Conservation (phyloP, 1,284 basidiomycete genomes). For the Rhizoctonia solani region DNA sequence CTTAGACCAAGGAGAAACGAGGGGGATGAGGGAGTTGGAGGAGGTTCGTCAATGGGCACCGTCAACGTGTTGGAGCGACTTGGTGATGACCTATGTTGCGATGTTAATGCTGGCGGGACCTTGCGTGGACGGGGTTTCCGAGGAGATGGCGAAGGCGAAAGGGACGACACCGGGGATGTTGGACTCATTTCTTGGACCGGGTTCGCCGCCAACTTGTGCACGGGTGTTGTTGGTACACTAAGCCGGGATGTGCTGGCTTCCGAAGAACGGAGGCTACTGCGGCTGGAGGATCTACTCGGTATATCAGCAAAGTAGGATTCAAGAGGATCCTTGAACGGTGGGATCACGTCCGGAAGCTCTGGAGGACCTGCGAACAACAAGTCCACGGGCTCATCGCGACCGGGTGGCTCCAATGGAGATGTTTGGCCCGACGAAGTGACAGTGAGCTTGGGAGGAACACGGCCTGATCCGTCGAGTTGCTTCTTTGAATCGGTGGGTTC, state of each 20-base stretch:
- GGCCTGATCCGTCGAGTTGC: background rate
- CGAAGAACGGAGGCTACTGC: background rate
- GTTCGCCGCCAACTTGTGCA: too few species aligned
- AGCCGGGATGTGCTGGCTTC: too few species aligned
- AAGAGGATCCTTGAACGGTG: slow-evolving; percentile 2
- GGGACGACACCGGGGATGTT: too few species aligned
- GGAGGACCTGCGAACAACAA: slow-evolving; percentile 7
- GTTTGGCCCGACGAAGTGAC: background rate
- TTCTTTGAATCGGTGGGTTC: background rate
- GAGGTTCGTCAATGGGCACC: background rate
- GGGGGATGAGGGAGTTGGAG: slow-evolving; percentile 5
- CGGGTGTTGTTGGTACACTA: too few species aligned
- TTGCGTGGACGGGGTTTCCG: too few species aligned
- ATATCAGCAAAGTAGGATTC: slow-evolving; percentile 6
- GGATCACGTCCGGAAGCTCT: background rate
- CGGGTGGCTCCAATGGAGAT: background rate
- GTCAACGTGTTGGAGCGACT: too few species aligned
- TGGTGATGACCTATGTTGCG: too few species aligned
- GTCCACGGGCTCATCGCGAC: background rate
- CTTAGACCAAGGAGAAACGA: slow-evolving; percentile 12
- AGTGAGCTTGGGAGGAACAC: background rate
- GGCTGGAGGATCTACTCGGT: background rate
- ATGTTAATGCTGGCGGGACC: too few species aligned
- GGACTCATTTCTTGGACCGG: too few species aligned
- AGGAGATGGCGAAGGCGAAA: too few species aligned